phyloP scores from a whole-genome alignment of 2,329 filamentous ascomycete genomes.

The Plenodomus lindquistii region DNA sequence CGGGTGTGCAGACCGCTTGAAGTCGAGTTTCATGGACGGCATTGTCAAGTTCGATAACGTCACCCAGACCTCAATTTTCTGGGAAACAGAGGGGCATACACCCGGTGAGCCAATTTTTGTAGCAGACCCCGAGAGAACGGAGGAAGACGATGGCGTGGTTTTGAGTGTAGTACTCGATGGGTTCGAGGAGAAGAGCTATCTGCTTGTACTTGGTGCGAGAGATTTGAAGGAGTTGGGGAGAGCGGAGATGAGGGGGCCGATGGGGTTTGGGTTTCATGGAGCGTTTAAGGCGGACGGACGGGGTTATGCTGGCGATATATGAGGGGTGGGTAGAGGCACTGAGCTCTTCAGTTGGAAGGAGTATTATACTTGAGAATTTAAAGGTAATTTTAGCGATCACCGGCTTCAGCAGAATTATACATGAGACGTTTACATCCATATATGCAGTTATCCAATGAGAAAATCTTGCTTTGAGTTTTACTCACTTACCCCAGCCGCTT shows the following conservation, averaged over 20 bases:
- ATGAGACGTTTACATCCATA: too few relatives aligned
- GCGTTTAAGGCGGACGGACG: conserved; percentile 45
- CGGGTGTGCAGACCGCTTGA: conserved; percentile 59
- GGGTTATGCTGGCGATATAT: conserved; percentile 20
- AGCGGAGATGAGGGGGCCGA: conserved; percentile 63
- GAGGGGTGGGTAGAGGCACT: neutral
- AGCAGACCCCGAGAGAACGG: conserved; percentile 51
- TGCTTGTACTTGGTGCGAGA: conserved; percentile 66
- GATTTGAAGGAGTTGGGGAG: conserved; percentile 67
- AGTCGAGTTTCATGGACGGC: conserved; percentile 64
- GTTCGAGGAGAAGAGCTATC: conserved; percentile 61
- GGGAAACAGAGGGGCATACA: conserved; percentile 64
- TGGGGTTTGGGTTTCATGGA: conserved; percentile 70
- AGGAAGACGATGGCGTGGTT: conserved; percentile 67
- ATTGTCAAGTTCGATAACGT: conserved; percentile 67
- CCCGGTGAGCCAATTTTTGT: conserved; percentile 74
- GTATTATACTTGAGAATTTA: too few relatives aligned
- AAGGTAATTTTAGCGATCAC: too few relatives aligned
- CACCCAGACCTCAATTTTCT: conserved; percentile 58
- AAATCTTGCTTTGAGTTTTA: too few relatives aligned
- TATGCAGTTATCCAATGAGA: too few relatives aligned
- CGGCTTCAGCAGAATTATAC: too few relatives aligned
- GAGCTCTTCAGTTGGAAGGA: too few relatives aligned
- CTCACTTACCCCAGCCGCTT: too few relatives aligned
- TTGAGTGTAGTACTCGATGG: conserved; percentile 69